These are phyloP conservation scores for Apiospora marii DNA, from an alignment of 2,329 filamentous ascomycete species.

Conservation along the genomic window DNA sequence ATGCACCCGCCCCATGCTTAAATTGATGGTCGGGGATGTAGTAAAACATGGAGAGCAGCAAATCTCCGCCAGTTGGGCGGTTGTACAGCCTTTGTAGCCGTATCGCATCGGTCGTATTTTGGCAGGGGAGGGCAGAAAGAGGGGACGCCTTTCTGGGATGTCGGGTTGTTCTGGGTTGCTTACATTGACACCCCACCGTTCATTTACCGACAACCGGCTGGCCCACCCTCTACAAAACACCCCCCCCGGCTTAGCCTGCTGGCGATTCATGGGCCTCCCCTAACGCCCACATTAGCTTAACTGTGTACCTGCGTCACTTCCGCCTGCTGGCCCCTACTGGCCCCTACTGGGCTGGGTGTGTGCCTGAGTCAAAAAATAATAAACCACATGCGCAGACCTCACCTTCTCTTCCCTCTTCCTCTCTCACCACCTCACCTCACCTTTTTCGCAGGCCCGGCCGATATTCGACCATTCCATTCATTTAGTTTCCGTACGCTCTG, in stretches of 20 bases:
- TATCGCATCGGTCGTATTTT: background rate
- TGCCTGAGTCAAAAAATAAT: conserved; percentile 13
- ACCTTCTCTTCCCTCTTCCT: conserved; percentile 12
- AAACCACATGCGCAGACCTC: conserved; percentile 13
- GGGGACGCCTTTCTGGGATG: background rate
- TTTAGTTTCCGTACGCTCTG: conserved; percentile 16
- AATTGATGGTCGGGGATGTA: conserved; percentile 11
- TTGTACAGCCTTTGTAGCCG: background rate
- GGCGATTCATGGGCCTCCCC: conserved; percentile 7
- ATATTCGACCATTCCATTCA: conserved; percentile 25
- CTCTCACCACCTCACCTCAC: conserved; percentile 23
- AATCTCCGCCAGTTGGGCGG: conserved; percentile 3
- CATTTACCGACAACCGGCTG: conserved; percentile 17
- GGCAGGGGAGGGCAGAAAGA: background rate
- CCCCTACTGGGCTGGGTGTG: background rate
- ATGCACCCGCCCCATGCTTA: conserved; percentile 4
- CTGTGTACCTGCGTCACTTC: conserved; percentile 20
- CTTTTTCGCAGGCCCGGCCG: conserved; percentile 23
- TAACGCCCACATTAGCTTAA: conserved; percentile 18
- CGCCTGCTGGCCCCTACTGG: background rate
- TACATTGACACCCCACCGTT: conserved; percentile 20
- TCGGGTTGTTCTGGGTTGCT: background rate
- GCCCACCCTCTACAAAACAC: background rate
- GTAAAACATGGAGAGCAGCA: conserved; percentile 17
- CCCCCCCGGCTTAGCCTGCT: background rate